A percentile compares a stretch with the other conserved stretches of the same genome.
Conservation (phyloP, 345 rosid genomes). For the Reutealis trisperma region DNA sequence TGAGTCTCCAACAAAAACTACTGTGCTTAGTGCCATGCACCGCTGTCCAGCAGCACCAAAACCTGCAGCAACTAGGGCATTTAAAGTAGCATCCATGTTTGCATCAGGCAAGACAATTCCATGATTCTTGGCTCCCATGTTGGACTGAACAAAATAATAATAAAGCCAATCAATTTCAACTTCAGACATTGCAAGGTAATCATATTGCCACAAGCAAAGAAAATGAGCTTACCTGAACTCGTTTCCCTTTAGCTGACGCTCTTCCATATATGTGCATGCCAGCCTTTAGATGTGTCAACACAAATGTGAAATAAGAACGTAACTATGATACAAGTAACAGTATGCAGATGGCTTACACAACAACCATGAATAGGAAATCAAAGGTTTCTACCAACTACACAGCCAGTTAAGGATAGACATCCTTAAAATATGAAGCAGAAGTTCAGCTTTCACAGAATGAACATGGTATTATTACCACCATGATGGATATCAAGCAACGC, state of each 20-base stretch:
- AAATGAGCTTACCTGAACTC: constrained; percentile 70
- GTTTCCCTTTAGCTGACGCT: constrained; percentile 92
- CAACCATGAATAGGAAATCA: neutral
- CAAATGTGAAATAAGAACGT: constrained; percentile 22
- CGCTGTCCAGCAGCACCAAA: constrained; percentile 99
- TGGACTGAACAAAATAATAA: constrained; percentile 56
- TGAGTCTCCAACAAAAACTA: constrained; percentile 82
- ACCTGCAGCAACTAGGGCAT: constrained; percentile 91
- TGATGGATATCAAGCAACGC: neutral
- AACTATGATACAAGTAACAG: constrained; percentile 7
- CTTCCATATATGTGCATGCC: constrained; percentile 96
- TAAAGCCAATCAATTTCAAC: constrained; percentile 21
- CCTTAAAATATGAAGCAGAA: neutral
- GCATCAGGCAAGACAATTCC: constrained; percentile 90
- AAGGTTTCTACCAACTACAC: neutral
- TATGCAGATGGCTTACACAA: neutral
- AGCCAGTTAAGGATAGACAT: neutral
- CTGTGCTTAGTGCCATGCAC: constrained; percentile 96
- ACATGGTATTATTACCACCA: neutral
- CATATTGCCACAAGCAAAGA: neutral
- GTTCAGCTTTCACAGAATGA: neutral
- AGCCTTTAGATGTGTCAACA: constrained; percentile 50
- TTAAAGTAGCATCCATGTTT: constrained; percentile 69
- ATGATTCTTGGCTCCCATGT: constrained; percentile 99
- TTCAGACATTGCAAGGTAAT: neutral